Evolutionary conservation across 495 filamentous ascomycete species (phyloP), one percentile per base, ranked within the genome.

Genomic region (Articulospora tetracladia): DNA sequence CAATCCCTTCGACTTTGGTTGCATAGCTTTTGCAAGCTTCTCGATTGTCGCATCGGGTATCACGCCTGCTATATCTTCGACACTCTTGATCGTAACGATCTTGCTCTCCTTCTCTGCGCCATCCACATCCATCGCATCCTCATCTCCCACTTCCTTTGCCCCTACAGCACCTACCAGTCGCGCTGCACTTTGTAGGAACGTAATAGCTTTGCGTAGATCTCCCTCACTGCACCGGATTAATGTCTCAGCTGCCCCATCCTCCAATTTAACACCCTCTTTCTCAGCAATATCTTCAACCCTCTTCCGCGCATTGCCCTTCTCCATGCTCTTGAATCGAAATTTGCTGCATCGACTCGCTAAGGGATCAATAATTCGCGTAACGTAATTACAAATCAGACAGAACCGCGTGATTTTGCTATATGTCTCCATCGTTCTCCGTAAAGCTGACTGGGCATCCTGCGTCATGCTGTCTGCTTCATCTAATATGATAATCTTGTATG

Each of bases 401-500:
- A 99, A 99, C 23, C 94, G 80, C 6, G 94, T 99, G 69, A 98
- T 97, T 69, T 90, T 92, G 73, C 83, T 89, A 73, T 98, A 98
- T 54, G 91, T 94, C 78, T 98, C 94, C 94, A 98, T 98, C 7
- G 94, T 98, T 39, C 94, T 83, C 58, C 94, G 79, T 44, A 98
- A 80, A 3, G 94, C 94, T 50, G 85, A 87, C 79, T 98, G 94
- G 46, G 94, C 94, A 72, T 98, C 94, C 73, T 98, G 95, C 34
- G 95, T 98, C 94, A 98, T 98, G 70, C 86, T 91, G 72, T 98
- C 94, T 52, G 94, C 94, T 75, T 98, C 94, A 74, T 98, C 94
- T 32, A 98, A 84, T 58, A 98, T 89, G 70, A 98, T 91, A 70
- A 98, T 96, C 78, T 98, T 98, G 82, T 95, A 98, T 24, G 95